These are phyloP conservation scores for Metschnikowia corniflorae DNA, from an alignment of 805 yeast genomes.

Conservation along the genomic window DNA sequence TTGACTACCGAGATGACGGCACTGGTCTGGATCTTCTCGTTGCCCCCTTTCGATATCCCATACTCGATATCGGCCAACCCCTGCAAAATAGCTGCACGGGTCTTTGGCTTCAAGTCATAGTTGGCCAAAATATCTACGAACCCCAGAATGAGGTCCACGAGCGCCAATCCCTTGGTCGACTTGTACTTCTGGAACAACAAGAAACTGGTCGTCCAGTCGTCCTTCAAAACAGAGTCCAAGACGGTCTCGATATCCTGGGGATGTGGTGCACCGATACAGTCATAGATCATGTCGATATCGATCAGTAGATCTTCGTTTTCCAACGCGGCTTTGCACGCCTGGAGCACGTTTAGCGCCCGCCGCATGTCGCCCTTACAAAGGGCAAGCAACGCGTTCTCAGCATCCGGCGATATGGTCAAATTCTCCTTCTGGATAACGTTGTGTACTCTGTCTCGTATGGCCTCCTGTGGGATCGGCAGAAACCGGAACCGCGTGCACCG, in stretches of 20 bases:
- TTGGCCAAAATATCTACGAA: slow-evolving; percentile 65
- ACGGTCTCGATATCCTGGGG: slow-evolving; percentile 79
- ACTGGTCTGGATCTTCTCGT: slow-evolving; percentile 82
- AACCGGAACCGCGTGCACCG: slow-evolving; percentile 95
- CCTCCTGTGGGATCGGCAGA: slow-evolving; percentile 67
- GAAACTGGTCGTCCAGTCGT: slow-evolving; percentile 82
- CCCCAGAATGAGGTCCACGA: slow-evolving; percentile 79
- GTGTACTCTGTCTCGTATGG: slow-evolving; percentile 64
- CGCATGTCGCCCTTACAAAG: slow-evolving; percentile 97
- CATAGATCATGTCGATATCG: slow-evolving; percentile 74
- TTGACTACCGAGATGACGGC: slow-evolving; percentile 88
- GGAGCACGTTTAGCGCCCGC: slow-evolving; percentile 86
- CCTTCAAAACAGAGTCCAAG: slow-evolving; percentile 72
- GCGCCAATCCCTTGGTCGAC: slow-evolving; percentile 76
- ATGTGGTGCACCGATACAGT: slow-evolving; percentile 93
- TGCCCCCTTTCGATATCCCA: slow-evolving; percentile 88
- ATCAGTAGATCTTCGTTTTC: slow-evolving; percentile 46
- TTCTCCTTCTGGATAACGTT: slow-evolving; percentile 69
- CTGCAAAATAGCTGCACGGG: slow-evolving; percentile 61
- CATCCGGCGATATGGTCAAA: slow-evolving; percentile 54
- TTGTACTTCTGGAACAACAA: slow-evolving; percentile 65
- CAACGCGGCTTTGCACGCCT: slow-evolving; percentile 82
- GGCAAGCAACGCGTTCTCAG: slow-evolving; percentile 60
- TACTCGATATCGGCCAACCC: slow-evolving; percentile 88
- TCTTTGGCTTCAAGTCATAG: slow-evolving; percentile 59